Evolutionary conservation across 139 green algal genomes (phyloP).

Genomic region (Raphidocelis subcapitata): DNA sequence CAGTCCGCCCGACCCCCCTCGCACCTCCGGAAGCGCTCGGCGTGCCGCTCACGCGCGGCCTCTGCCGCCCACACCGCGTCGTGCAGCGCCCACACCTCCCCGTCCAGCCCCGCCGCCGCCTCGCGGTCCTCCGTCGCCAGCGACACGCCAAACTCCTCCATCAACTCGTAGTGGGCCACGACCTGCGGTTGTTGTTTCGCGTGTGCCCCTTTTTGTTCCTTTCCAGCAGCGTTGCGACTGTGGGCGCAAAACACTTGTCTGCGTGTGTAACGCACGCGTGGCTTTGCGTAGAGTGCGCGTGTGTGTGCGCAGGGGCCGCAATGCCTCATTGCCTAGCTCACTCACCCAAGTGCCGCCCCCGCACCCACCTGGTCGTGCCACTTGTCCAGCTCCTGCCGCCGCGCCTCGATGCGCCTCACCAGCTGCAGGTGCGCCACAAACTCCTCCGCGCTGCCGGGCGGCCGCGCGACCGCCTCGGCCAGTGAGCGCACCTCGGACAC

Average conservation of each 20-base stretch:
- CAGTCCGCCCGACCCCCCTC: neutral
- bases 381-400: conserved; percentile 37
- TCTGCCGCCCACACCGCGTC: conserved; percentile 57
- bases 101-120: conserved; percentile 53
- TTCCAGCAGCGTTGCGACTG: neutral
- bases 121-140: conserved; percentile 61
- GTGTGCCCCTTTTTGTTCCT: neutral
- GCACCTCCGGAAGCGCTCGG: conserved; percentile 27
- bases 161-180: conserved; percentile 55
- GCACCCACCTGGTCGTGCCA: conserved; percentile 45
- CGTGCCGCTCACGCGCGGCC: conserved; percentile 25
- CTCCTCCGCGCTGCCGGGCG: conserved; percentile 56
- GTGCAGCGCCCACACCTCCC: conserved; percentile 56
- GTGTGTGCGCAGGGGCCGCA: too few relatives aligned
- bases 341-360: neutral
- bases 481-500: conserved; percentile 43
- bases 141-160: conserved; percentile 64
- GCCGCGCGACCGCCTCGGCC: conserved; percentile 37
- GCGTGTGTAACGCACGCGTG: too few relatives aligned
- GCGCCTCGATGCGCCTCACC: conserved; percentile 45
- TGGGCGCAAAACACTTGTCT: neutral
- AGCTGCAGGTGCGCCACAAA: conserved; percentile 50
- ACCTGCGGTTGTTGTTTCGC: conserved; percentile 26
- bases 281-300: too few relatives aligned
- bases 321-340: too few relatives aligned